Evolutionary conservation across 495 filamentous ascomycete genomes (phyloP).

Genomic region (Annulohypoxylon maeteangense): DNA sequence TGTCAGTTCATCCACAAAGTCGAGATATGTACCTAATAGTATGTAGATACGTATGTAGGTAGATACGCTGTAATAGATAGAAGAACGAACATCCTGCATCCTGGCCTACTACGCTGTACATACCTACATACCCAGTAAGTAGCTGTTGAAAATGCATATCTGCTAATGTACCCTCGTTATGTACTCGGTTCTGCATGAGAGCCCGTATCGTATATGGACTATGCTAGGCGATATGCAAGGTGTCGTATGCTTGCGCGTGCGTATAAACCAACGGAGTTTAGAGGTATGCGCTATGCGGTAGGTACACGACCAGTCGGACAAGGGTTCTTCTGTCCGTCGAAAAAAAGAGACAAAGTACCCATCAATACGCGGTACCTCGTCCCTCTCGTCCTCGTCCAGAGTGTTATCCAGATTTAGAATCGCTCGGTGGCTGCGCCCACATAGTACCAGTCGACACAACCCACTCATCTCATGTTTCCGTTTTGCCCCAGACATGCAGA

Average conservation of each 20-base stretch:
- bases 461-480: constrained; percentile 61
- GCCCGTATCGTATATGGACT: constrained; percentile 39
- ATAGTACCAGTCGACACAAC: constrained; percentile 48
- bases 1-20: not conserved
- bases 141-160: constrained; percentile 25
- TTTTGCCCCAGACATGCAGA: constrained; percentile 61
- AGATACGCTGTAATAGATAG: not conserved
- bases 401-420: constrained; percentile 51
- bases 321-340: constrained; percentile 35
- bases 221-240: constrained; percentile 47
- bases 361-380: constrained; percentile 44
- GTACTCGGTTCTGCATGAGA: constrained; percentile 40
- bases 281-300: constrained; percentile 34
- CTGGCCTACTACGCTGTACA: no score
- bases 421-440: constrained; percentile 50
- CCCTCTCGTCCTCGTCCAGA: constrained; percentile 36
- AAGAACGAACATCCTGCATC: no score
- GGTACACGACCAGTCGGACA: constrained; percentile 42
- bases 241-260: constrained; percentile 45
- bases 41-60: no score
- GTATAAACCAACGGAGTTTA: constrained; percentile 42
- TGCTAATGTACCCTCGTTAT: constrained; percentile 7
- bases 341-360: constrained; percentile 38
- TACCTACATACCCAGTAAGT: no score
- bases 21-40: no score